These are phyloP conservation scores for Laburnicola sp. DNA, from an alignment of 2,329 filamentous ascomycete species.

Conservation along the genomic window DNA sequence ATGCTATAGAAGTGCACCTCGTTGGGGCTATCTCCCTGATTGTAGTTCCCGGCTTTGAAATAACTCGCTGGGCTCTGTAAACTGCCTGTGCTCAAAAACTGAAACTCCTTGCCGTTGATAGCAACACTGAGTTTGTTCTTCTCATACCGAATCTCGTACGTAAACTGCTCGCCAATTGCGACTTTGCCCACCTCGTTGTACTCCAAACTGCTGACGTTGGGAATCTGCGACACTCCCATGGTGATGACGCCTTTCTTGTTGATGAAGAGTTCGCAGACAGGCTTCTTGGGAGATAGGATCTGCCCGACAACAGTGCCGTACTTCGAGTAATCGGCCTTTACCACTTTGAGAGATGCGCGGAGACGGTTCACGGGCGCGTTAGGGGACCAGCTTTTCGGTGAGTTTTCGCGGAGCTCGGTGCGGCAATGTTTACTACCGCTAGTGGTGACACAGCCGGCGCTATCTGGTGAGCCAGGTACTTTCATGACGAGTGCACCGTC, in stretches of 20 bases:
- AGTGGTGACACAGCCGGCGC: constrained; percentile 46
- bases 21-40: constrained; percentile 24
- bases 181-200: constrained; percentile 40
- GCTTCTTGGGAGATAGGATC: constrained; percentile 46
- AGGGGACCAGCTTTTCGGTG: constrained; percentile 40
- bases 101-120: constrained; percentile 16
- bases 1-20: constrained; percentile 25
- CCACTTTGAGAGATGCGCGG: constrained; percentile 36
- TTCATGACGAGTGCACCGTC: constrained; percentile 47
- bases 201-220: constrained; percentile 34
- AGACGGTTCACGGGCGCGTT: constrained; percentile 39
- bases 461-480: constrained; percentile 43
- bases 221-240: constrained; percentile 47
- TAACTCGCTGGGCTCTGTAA: constrained; percentile 24
- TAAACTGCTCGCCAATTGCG: constrained; percentile 39
- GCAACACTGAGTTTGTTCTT: constrained; percentile 31
- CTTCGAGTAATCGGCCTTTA: constrained; percentile 37
- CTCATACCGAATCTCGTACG: constrained; percentile 47
- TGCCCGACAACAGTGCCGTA: constrained; percentile 48
- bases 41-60: constrained; percentile 32
- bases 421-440: constrained; percentile 49
- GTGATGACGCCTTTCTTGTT: constrained; percentile 39
- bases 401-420: constrained; percentile 48
- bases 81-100: constrained; percentile 19
- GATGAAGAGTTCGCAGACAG: constrained; percentile 48